Base-by-base conservation (phyloP, 441 rosid species). In the Metrosideros polymorpha region DNA sequence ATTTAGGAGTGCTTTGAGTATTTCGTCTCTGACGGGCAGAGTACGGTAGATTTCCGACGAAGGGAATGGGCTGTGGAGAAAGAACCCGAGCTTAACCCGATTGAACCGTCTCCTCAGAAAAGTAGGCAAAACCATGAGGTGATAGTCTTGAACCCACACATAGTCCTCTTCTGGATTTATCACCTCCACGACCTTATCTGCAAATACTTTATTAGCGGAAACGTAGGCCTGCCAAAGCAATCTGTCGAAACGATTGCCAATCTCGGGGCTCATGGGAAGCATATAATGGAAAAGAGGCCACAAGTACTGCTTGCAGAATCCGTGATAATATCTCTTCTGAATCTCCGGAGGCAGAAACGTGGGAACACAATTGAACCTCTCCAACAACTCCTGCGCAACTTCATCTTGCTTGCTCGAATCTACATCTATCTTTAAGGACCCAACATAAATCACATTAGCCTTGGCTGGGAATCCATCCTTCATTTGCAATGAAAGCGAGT, bases 271-370 rank as follows among this genome's bases (percentile, higher is more conserved):
- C 89, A 95, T 90, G 10, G 98, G 98, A 32, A 95, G 91, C 98
- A 95, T 95, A 86, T 95, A 95, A 88, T 95, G 98, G 86, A 95
- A 94, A 85, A 94, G 96, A 4, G 96, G 98, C 98, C 98, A 95
- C 53, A 95, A 56, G 51, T 94, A 89, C 83, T 96, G 96, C 91
- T 96, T 94, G 79, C 97, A 94, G 85, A 96, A 96, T 85, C 97
- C 96, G 82, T 86, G 90, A 84, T 94, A 96, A 86, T 89, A 94
- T 52, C 87, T 96, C 57, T 90, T 89, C 55, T 96, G 91, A 85
- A 92, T 89, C 25, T 94, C 98, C 32, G 90, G 86, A 4, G 96
- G 91, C 43, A 96, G 90, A 90, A 94, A 96, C 12, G 98, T 92
- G 13, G 98, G 96, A 29, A 96, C 94, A 42, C 98, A 96, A 54